phyloP scores from a whole-genome alignment of 805 yeast genomes.

The Saccharomycodes ludwigii region DNA sequence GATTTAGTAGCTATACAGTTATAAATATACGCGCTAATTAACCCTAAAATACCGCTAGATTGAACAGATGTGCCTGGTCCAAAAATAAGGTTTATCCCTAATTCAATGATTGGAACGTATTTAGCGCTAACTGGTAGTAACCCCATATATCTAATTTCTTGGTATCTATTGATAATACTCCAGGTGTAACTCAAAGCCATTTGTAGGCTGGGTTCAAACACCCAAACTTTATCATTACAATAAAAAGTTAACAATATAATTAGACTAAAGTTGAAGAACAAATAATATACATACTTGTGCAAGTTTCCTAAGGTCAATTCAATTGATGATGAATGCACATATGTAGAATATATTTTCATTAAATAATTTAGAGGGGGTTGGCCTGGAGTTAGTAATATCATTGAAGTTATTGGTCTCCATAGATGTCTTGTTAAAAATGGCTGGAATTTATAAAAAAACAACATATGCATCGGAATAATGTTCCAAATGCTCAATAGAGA shows the following conservation, averaged over 20 bases:
- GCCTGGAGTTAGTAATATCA: slow-evolving; percentile 1
- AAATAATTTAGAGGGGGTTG: neutral
- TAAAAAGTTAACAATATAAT: slow-evolving; percentile 1
- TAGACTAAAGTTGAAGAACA: slow-evolving; percentile 4
- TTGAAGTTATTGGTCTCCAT: slow-evolving; percentile 2
- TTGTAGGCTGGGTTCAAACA: slow-evolving; percentile 4
- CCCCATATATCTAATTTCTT: slow-evolving; percentile 39
- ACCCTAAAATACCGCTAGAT: slow-evolving; percentile 35
- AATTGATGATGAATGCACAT: slow-evolving; percentile 4
- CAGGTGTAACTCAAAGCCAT: slow-evolving; percentile 41
- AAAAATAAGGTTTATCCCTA: slow-evolving; percentile 28
- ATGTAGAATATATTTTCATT: slow-evolving; percentile 2
- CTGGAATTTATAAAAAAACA: slow-evolving; percentile 1
- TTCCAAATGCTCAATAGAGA: too few relatives aligned
- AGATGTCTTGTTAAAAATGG: neutral
- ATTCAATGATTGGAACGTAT: slow-evolving; percentile 33
- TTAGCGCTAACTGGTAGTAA: slow-evolving; percentile 43
- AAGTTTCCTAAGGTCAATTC: too few relatives aligned
- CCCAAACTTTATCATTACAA: slow-evolving; percentile 2
- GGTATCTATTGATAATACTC: slow-evolving; percentile 44
- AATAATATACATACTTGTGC: slow-evolving; percentile 1
- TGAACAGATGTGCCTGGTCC: slow-evolving; percentile 31
- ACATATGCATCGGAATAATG: too few relatives aligned
- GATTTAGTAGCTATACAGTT: slow-evolving; percentile 52
- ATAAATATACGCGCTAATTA: slow-evolving; percentile 44